Conservation (phyloP, 495 filamentous ascomycete species). For the Penicillium taxi region DNA sequence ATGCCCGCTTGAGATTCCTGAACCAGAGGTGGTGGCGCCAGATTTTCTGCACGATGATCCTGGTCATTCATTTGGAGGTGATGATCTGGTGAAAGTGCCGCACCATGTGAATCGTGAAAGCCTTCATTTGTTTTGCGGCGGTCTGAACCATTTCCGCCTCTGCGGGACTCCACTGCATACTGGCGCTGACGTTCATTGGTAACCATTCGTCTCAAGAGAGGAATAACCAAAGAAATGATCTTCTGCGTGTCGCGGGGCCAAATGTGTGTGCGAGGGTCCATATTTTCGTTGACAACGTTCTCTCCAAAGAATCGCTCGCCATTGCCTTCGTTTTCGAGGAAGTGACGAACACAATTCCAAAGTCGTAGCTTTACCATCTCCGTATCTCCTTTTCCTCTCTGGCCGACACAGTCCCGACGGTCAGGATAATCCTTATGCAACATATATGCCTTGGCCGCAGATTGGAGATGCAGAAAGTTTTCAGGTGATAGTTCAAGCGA, state of each 20-base stretch:
- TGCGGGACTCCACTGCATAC: slow-evolving; percentile 53
- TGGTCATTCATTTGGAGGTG: slow-evolving; percentile 30
- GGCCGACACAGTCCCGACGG: slow-evolving; percentile 51
- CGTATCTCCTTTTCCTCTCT: slow-evolving; percentile 49
- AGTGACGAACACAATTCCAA: slow-evolving; percentile 51
- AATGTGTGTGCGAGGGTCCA: slow-evolving; percentile 36
- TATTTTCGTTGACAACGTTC: slow-evolving; percentile 35
- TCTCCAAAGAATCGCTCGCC: slow-evolving; percentile 51
- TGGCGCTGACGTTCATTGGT: slow-evolving; percentile 57
- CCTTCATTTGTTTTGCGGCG: slow-evolving; percentile 38
- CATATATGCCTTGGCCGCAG: slow-evolving; percentile 55
- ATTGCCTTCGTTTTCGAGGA: slow-evolving; percentile 48
- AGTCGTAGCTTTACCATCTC: slow-evolving; percentile 56
- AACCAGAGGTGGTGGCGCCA: slow-evolving; percentile 15
- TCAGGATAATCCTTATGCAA: slow-evolving; percentile 49
- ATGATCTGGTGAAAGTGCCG: slow-evolving; percentile 27
- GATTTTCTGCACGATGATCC: slow-evolving; percentile 19
- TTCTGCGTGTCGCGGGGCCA: slow-evolving; percentile 52
- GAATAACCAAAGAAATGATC: slow-evolving; percentile 51
- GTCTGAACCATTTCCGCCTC: slow-evolving; percentile 36
- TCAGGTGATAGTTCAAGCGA: slow-evolving; percentile 51
- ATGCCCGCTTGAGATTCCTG: slow-evolving; percentile 13
- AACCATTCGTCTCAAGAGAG: slow-evolving; percentile 53
- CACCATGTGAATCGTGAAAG: slow-evolving; percentile 21
- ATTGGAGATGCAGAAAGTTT: slow-evolving; percentile 52